Evolutionary conservation across 2,329 filamentous ascomycete species (phyloP).

Genomic region (Rhytidhysteron rufulum): DNA sequence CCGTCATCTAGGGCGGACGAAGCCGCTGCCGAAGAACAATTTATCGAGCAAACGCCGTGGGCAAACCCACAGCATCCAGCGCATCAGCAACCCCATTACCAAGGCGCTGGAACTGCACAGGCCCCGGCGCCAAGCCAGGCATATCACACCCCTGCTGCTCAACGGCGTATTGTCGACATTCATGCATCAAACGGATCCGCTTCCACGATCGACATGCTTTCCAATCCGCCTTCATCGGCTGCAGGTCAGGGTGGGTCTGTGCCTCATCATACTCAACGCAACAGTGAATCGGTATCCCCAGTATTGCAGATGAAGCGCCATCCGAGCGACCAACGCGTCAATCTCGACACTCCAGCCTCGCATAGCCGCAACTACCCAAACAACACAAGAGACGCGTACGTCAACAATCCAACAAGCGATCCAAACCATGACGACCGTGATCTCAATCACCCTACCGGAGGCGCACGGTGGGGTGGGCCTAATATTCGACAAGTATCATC

Average conservation of each 20-base stretch:
- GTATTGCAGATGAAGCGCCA: constrained; percentile 36
- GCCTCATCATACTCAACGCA: constrained; percentile 18
- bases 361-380: constrained; percentile 20
- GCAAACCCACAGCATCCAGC: constrained; percentile 69
- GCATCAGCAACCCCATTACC: constrained; percentile 34
- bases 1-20: constrained; percentile 42
- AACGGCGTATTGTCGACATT: constrained; percentile 31
- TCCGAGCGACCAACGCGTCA: constrained; percentile 22
- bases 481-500: too few species aligned
- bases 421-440: too few species aligned
- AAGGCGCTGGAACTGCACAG: constrained; percentile 14
- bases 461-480: too few species aligned
- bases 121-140: constrained; percentile 21
- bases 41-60: constrained; percentile 87
- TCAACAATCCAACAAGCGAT: constrained; percentile 9
- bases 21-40: constrained; percentile 74
- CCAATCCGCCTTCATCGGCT: constrained; percentile 35
- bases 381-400: constrained; percentile 24
- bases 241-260: constrained; percentile 11
- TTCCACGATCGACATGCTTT: constrained; percentile 36
- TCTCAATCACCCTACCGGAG: too few species aligned
- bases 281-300: constrained; percentile 32
- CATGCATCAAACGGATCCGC: constrained; percentile 35
- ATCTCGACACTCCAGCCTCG: constrained; percentile 23
- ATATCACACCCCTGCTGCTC: constrained; percentile 35